A percentile compares a stretch with the other conserved stretches of the same genome.
Evolutionary conservation across 2,329 filamentous ascomycete species (phyloP).

Genomic region (Aspergillus fijiensis): DNA sequence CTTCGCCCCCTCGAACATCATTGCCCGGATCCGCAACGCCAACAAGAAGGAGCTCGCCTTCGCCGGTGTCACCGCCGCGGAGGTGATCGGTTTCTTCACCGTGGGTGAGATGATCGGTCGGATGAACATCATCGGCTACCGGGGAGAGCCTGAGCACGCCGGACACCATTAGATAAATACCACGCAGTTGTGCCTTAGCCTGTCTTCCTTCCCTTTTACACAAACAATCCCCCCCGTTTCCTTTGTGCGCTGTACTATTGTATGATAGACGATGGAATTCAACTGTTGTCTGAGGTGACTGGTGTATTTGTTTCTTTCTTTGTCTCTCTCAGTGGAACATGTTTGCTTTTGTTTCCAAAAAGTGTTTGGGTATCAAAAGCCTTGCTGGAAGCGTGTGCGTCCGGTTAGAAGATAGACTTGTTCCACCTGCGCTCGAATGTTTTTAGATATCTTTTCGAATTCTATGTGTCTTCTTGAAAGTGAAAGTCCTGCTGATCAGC

Average conservation of each 20-base stretch:
- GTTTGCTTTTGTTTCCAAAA: constrained; percentile 14
- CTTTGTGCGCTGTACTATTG: constrained; percentile 41
- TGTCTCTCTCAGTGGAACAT: constrained; percentile 2
- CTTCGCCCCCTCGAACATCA: constrained; percentile 54
- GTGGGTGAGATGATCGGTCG: constrained; percentile 95
- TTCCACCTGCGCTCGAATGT: neutral
- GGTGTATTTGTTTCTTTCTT: neutral
- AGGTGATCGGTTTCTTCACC: constrained; percentile 95
- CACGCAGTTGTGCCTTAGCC: constrained; percentile 27
- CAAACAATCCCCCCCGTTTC: constrained; percentile 18
- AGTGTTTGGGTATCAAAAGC: constrained; percentile 1
- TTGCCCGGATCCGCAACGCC: constrained; percentile 66
- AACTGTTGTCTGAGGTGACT: constrained; percentile 43
- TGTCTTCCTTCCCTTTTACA: constrained; percentile 32
- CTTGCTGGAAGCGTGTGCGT: neutral
- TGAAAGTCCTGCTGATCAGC: neutral
- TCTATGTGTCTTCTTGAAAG: neutral
- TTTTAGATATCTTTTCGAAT: neutral
- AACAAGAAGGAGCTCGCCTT: constrained; percentile 68
- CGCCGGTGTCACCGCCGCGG: constrained; percentile 75
- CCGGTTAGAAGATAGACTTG: neutral
- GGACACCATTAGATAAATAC: constrained; percentile 35
- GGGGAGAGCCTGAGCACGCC: constrained; percentile 59
- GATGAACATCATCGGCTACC: constrained; percentile 93
- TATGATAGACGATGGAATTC: constrained; percentile 51